Percentiles rank a stretch among this genome's conserved stretches.
Evolutionary conservation across 805 yeast genomes (phyloP).

Genomic region (Debaryomyces castellii): DNA sequence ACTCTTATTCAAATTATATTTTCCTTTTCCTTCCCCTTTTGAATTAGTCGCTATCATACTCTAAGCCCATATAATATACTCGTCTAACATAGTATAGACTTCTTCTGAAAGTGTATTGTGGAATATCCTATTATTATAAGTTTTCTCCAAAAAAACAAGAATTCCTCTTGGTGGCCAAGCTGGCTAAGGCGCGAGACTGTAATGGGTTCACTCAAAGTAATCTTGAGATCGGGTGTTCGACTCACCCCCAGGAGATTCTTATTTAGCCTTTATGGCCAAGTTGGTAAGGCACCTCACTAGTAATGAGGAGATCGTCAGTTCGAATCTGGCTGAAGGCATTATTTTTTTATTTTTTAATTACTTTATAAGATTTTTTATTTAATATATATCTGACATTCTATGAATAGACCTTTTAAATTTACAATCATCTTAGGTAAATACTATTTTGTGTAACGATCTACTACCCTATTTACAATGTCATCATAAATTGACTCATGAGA

Average conservation of each 20-base stretch:
- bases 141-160: no score
- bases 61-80: no score
- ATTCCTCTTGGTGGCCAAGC: conserved; percentile 47
- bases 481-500: conserved; percentile 52
- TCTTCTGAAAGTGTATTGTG: no score
- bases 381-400: no score
- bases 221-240: conserved; percentile 53
- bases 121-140: no score
- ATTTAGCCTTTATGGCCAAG: conserved; percentile 32
- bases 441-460: conserved; percentile 2
- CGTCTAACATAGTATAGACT: no score
- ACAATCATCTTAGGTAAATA: no score
- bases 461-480: conserved; percentile 61
- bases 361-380: no score
- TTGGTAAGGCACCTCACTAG: conserved; percentile 36
- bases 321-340: conserved; percentile 31
- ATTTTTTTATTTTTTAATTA: conserved; percentile 3
- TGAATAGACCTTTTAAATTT: no score
- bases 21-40: no score
- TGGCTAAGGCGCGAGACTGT: conserved; percentile 54
- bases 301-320: conserved; percentile 32
- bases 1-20: no score
- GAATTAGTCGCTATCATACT: no score
- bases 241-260: conserved; percentile 49
- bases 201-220: conserved; percentile 34